Evolutionary conservation across 2,329 filamentous ascomycete species (phyloP).

Genomic region (Alternaria triticimaculans): DNA sequence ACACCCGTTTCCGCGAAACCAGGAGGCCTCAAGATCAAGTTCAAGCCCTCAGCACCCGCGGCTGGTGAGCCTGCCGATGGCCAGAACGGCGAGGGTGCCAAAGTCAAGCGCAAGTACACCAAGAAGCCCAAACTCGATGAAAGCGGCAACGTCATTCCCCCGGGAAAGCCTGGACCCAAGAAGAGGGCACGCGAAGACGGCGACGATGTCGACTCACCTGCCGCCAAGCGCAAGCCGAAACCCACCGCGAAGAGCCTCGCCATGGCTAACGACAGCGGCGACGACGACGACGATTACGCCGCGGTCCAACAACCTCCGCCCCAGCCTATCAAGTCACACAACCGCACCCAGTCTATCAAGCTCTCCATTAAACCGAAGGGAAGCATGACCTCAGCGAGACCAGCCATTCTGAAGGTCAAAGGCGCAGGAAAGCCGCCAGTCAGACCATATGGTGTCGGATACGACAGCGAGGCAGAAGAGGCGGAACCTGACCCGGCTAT

Average conservation of each 20-base stretch:
- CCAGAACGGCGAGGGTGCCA: slow-evolving; percentile 44
- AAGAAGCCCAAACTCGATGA: slow-evolving; percentile 49
- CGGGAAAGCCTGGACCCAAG: slow-evolving; percentile 37
- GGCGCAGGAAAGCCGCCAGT: slow-evolving; percentile 41
- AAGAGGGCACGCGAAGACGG: slow-evolving; percentile 48
- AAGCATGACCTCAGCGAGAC: slow-evolving; percentile 19
- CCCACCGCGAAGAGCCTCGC: slow-evolving; percentile 43
- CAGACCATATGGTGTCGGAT: slow-evolving; percentile 81
- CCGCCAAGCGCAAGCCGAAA: slow-evolving; percentile 46
- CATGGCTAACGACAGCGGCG: slow-evolving; percentile 30
- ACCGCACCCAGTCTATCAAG: slow-evolving; percentile 39
- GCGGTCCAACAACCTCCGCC: slow-evolving; percentile 13
- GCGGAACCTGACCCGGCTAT: slow-evolving; percentile 85
- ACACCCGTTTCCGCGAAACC: slow-evolving; percentile 21
- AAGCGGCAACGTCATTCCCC: slow-evolving; percentile 30
- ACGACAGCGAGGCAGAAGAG: slow-evolving; percentile 95
- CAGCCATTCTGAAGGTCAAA: slow-evolving; percentile 44
- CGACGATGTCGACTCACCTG: slow-evolving; percentile 35
- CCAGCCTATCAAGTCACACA: slow-evolving; percentile 11
- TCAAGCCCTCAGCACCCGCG: slow-evolving; percentile 32
- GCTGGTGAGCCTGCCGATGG: slow-evolving; percentile 32
- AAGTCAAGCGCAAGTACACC: slow-evolving; percentile 53
- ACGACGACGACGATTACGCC: slow-evolving; percentile 35
- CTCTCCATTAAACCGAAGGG: slow-evolving; percentile 43
- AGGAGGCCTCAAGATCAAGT: slow-evolving; percentile 40